Percentiles rank a stretch among this genome's conserved stretches.
Conservation (phyloP, 1,139 yeast species). For the Saccharomycopsis hybrid region DNA sequence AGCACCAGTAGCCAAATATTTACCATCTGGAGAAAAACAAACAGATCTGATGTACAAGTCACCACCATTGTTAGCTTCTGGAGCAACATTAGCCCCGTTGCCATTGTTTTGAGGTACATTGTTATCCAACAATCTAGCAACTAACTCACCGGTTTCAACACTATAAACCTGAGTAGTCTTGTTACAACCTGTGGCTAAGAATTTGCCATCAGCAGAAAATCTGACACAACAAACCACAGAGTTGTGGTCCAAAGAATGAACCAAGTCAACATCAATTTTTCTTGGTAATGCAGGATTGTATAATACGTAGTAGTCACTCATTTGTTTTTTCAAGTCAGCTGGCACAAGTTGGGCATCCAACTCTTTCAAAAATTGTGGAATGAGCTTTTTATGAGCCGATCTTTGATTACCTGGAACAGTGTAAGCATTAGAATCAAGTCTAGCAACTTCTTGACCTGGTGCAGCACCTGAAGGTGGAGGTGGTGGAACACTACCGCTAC, state of each 20-base stretch:
- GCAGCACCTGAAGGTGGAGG: slow-evolving; percentile 21
- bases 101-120: slow-evolving; percentile 38
- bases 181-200: slow-evolving; percentile 95
- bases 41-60: slow-evolving; percentile 93
- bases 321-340: slow-evolving; percentile 75
- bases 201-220: slow-evolving; percentile 87
- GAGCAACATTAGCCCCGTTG: slow-evolving; percentile 21
- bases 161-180: slow-evolving; percentile 92
- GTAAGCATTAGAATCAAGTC: slow-evolving; percentile 19
- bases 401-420: slow-evolving; percentile 35
- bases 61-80: slow-evolving; percentile 34
- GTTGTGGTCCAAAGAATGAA: slow-evolving; percentile 85
- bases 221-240: slow-evolving; percentile 96
- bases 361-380: slow-evolving; percentile 77
- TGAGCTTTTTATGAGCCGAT: slow-evolving; percentile 61
- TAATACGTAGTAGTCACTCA: slow-evolving; percentile 83
- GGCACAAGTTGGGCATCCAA: slow-evolving; percentile 75
- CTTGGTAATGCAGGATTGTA: slow-evolving; percentile 84
- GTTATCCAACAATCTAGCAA: slow-evolving; percentile 85
- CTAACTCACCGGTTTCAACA: slow-evolving; percentile 85
- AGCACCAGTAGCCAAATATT: slow-evolving; percentile 94
- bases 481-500: slow-evolving; percentile 20
- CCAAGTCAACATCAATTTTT: slow-evolving; percentile 74
- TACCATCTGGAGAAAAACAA: slow-evolving; percentile 96
- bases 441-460: slow-evolving; percentile 22